These are phyloP conservation scores for Calocera viscosa DNA, from an alignment of 768 basidiomycete genomes.

Conservation along the genomic window DNA sequence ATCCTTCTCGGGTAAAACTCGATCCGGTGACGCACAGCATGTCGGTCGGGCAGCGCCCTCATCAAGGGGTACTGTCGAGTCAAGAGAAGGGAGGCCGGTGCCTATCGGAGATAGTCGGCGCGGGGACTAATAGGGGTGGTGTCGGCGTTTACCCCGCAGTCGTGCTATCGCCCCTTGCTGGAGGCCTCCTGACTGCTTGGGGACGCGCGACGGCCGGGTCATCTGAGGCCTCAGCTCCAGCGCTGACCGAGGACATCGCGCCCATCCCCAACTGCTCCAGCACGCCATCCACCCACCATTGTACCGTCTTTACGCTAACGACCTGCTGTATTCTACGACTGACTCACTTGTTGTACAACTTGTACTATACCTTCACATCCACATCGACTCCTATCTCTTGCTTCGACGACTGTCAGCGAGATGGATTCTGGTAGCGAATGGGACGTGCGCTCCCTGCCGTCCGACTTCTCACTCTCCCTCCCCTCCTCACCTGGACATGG, in stretches of 20 bases:
- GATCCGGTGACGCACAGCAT: too few relatives aligned
- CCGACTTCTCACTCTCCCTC: slow-evolving; percentile 6
- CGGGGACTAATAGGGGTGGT: not conserved
- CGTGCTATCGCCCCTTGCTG: not conserved
- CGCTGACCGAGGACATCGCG: not conserved
- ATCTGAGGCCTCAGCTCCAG: not conserved
- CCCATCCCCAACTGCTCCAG: not conserved
- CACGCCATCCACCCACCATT: not conserved
- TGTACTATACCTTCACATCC: not conserved
- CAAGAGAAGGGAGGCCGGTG: not conserved
- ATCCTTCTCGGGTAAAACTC: too few relatives aligned
- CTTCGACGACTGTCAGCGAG: not conserved
- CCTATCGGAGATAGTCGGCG: not conserved
- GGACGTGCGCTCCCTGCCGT: not conserved
- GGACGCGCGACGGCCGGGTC: not conserved
- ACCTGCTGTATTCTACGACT: not conserved
- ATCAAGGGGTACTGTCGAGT: too few relatives aligned
- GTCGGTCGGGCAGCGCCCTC: not conserved
- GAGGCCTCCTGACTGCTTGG: not conserved
- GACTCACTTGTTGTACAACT: not conserved
- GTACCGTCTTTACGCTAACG: not conserved
- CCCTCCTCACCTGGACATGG: slow-evolving; percentile 2
- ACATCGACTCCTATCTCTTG: not conserved
- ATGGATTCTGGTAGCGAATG: slow-evolving; percentile 6
- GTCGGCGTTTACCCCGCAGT: not conserved